Conservation (phyloP, 805 yeast genomes). For the Komagataella phaffii region DNA sequence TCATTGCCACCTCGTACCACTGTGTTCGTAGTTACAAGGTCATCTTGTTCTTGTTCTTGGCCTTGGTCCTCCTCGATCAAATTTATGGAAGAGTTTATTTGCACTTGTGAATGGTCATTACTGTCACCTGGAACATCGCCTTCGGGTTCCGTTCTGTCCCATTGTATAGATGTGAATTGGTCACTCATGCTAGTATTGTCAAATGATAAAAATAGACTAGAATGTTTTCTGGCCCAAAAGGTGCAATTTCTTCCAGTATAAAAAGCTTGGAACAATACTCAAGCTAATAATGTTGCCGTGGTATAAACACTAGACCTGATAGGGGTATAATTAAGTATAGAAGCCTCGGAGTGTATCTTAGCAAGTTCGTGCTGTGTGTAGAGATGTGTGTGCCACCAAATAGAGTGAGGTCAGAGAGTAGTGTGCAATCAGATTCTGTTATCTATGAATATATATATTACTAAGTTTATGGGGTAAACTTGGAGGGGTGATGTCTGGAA, state of each 20-base stretch:
- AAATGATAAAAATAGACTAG: background rate
- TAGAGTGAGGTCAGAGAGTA: background rate
- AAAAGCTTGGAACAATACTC: background rate
- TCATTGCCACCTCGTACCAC: background rate
- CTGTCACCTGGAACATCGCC: constrained; percentile 5
- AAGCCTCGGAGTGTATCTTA: background rate
- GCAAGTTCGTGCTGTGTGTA: background rate
- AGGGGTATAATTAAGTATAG: background rate
- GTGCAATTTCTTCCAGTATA: background rate
- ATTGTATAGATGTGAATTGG: constrained; percentile 33
- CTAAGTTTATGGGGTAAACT: background rate
- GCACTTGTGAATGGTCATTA: constrained; percentile 5
- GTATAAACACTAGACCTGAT: background rate
- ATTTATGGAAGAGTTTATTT: background rate
- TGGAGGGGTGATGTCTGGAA: background rate
- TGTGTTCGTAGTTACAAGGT: constrained; percentile 1
- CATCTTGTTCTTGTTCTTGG: constrained; percentile 17
- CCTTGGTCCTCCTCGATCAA: constrained; percentile 12
- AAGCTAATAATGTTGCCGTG: background rate
- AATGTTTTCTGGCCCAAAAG: background rate
- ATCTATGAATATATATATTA: background rate
- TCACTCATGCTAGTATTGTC: constrained; percentile 12
- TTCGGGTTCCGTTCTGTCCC: constrained; percentile 26
- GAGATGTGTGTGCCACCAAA: background rate
- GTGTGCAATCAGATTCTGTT: background rate